These are phyloP conservation scores for Colletotrichum sp. DNA, from an alignment of 2,329 filamentous ascomycete species.

Conservation along the genomic window DNA sequence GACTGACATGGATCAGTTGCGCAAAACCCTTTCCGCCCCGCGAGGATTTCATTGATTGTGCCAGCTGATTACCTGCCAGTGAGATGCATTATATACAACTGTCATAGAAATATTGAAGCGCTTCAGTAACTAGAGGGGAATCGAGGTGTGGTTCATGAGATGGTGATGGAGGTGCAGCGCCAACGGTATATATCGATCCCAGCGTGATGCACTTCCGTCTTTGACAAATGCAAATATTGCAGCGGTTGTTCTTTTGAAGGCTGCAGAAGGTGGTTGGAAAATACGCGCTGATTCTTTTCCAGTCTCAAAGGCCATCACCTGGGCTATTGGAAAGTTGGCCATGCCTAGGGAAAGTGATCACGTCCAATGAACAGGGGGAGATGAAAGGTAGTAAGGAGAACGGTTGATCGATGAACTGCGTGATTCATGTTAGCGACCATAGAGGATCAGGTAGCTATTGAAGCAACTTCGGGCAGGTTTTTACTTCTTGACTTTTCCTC, in stretches of 20 bases:
- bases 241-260: no score
- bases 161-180: not conserved
- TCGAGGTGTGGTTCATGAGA: not conserved
- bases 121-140: not conserved
- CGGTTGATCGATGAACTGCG: not conserved
- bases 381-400: not conserved
- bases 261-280: no score
- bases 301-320: not conserved
- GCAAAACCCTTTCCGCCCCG: no score
- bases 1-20: no score
- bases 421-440: not conserved
- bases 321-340: rapidly evolving
- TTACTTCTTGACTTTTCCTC: rapidly evolving
- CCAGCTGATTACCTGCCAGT: no score
- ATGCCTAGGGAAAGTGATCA: not conserved
- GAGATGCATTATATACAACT: not conserved
- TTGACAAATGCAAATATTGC: no score
- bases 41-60: no score
- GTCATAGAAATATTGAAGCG: rapidly evolving
- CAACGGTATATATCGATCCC: not conserved
- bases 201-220: not conserved
- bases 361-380: rapidly evolving
- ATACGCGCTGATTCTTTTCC: not conserved
- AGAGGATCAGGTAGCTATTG: rapidly evolving
- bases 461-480: not conserved